Conservation (phyloP, 192 early-diverging fungal species). For the Coemansia sp. region DNA sequence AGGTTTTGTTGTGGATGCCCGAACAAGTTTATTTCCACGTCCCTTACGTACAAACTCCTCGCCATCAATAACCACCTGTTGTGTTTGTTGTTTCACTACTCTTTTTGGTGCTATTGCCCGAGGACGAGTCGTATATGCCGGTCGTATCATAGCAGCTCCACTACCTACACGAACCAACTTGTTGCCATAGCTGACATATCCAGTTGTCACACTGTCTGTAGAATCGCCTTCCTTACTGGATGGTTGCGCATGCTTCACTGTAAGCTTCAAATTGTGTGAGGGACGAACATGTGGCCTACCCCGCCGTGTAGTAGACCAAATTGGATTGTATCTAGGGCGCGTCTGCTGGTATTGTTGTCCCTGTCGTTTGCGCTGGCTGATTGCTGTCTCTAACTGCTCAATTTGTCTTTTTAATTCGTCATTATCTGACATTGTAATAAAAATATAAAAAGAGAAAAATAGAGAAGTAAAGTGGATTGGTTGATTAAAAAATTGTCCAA, state of each 20-base stretch:
- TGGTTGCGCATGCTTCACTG: slow-evolving; percentile 10
- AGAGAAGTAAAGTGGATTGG: slow-evolving; percentile 2
- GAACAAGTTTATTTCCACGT: slow-evolving; percentile 42
- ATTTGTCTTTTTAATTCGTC: slow-evolving; percentile 39
- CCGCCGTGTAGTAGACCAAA: slow-evolving; percentile 10
- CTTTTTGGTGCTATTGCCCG: neutral
- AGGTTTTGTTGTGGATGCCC: slow-evolving; percentile 10
- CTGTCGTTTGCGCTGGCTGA: slow-evolving; percentile 15
- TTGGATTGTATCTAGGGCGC: slow-evolving; percentile 23
- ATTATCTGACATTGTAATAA: slow-evolving; percentile 21
- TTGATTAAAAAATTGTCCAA: neutral
- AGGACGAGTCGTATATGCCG: neutral
- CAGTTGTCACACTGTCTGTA: neutral
- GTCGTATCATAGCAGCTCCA: slow-evolving; percentile 3
- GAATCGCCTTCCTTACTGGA: neutral
- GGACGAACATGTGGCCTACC: slow-evolving; percentile 2
- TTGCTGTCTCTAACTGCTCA: slow-evolving; percentile 24
- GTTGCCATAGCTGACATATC: slow-evolving; percentile 35
- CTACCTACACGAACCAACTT: slow-evolving; percentile 42
- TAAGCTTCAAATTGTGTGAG: slow-evolving; percentile 49
- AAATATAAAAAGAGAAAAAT: slow-evolving; percentile 1
- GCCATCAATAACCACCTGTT: slow-evolving; percentile 26
- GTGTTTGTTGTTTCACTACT: neutral
- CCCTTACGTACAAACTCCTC: slow-evolving; percentile 32
- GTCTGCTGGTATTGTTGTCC: neutral